These are phyloP conservation scores for Aureobasidium sp. DNA, from an alignment of 2,329 filamentous ascomycete species.

Conservation along the genomic window DNA sequence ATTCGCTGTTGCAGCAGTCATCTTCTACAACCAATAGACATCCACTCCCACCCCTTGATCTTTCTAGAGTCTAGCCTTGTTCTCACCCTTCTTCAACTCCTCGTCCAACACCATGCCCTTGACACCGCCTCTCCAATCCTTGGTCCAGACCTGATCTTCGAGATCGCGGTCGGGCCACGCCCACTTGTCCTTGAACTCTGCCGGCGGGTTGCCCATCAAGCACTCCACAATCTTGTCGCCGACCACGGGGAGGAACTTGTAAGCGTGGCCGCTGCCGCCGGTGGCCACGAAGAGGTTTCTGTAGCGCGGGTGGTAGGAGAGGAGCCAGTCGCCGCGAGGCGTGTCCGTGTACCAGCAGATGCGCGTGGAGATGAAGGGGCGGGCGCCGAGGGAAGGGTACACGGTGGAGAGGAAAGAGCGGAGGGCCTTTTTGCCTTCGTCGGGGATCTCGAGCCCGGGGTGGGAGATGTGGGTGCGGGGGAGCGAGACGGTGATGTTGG, in stretches of 20 bases:
- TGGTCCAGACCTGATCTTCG: constrained; percentile 28
- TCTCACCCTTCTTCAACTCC: constrained; percentile 24
- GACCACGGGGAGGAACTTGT: constrained; percentile 53
- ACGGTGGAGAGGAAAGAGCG: constrained; percentile 52
- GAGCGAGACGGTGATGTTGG: constrained; percentile 38
- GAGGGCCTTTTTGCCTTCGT: constrained; percentile 53
- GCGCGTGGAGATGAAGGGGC: constrained; percentile 38
- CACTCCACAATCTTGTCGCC: constrained; percentile 46
- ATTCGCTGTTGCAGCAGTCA: too few relatives aligned
- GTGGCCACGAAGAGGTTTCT: constrained; percentile 50
- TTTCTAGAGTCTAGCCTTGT: not conserved
- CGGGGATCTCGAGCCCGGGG: constrained; percentile 42
- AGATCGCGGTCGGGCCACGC: constrained; percentile 35
- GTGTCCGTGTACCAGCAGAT: constrained; percentile 52
- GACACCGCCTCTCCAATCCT: constrained; percentile 30
- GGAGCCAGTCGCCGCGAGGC: constrained; percentile 45
- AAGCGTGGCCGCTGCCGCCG: constrained; percentile 53
- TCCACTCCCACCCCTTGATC: too few relatives aligned
- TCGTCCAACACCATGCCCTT: constrained; percentile 29
- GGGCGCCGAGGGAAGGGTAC: constrained; percentile 29
- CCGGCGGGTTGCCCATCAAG: constrained; percentile 34
- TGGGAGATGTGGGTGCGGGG: constrained; percentile 40
- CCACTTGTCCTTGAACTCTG: constrained; percentile 53
- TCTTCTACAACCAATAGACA: too few relatives aligned
- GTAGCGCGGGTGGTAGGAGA: constrained; percentile 43